Percentiles rank a stretch among this genome's conserved stretches.
These are phyloP conservation scores for Coemansia sp. DNA, from an alignment of 192 early-diverging fungal species.

Conservation along the genomic window DNA sequence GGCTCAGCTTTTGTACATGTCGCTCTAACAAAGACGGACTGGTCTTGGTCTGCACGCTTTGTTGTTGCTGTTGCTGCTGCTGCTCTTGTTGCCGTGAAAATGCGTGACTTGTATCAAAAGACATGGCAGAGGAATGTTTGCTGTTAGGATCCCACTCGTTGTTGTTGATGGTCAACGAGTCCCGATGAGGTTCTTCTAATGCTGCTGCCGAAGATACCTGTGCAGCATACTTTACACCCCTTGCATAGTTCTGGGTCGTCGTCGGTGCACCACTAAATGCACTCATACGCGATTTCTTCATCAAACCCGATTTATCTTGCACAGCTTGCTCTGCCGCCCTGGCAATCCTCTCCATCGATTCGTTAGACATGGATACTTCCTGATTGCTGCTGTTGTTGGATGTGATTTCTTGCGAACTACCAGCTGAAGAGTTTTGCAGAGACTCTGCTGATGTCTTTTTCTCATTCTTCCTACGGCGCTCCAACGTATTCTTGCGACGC, in stretches of 20 bases:
- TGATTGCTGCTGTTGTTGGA: constrained; percentile 1
- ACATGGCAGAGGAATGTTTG: constrained; percentile 22
- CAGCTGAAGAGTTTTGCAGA: not conserved
- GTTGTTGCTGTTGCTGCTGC: not conserved
- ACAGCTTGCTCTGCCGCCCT: not conserved
- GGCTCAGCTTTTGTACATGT: constrained; percentile 7
- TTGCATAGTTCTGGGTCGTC: not conserved
- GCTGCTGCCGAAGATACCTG: not conserved
- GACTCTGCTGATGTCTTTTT: not conserved
- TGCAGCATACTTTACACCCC: not conserved
- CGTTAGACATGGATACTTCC: not conserved
- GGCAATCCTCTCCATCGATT: not conserved
- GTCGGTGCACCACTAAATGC: constrained; percentile 32
- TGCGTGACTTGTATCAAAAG: not conserved
- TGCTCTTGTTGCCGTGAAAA: not conserved
- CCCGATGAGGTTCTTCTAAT: constrained; percentile 20
- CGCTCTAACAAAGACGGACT: not conserved
- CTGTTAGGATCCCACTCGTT: constrained; percentile 19
- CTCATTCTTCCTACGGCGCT: constrained; percentile 24
- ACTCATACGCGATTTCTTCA: constrained; percentile 36
- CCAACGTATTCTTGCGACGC: constrained; percentile 45
- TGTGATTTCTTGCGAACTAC: constrained; percentile 8
- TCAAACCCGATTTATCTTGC: not conserved
- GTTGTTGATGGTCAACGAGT: constrained; percentile 44
- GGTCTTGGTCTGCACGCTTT: not conserved